phyloP scores from a whole-genome alignment of 2,329 filamentous ascomycete genomes.

The Aureobasidium namibiae region DNA sequence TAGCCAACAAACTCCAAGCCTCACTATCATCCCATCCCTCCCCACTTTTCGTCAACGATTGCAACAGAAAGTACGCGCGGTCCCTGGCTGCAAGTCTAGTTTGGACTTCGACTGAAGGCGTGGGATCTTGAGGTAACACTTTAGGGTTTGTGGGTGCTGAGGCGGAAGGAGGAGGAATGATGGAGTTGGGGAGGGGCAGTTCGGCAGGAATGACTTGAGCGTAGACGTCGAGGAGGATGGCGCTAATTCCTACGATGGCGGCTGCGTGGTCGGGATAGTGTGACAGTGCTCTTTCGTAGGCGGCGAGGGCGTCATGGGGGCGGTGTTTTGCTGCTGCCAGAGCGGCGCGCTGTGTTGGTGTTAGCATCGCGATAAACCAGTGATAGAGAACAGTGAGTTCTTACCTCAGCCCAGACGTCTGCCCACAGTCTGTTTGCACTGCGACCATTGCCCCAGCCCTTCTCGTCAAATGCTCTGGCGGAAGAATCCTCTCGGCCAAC shows the following conservation, averaged over 20 bases:
- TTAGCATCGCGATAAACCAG: background rate
- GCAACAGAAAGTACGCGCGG: constrained; percentile 75
- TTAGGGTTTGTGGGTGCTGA: background rate
- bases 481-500: constrained; percentile 54
- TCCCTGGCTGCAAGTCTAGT: constrained; percentile 86
- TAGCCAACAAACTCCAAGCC: constrained; percentile 82
- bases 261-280: constrained; percentile 71
- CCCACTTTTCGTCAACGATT: constrained; percentile 75
- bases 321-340: constrained; percentile 54
- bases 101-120: constrained; percentile 55
- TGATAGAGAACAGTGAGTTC: constrained; percentile 24
- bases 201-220: constrained; percentile 41
- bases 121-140: background rate
- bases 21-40: constrained; percentile 82
- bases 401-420: constrained; percentile 74
- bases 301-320: constrained; percentile 61
- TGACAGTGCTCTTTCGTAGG: constrained; percentile 76
- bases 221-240: constrained; percentile 81
- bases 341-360: constrained; percentile 51
- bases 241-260: constrained; percentile 74
- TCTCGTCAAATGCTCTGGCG: constrained; percentile 52
- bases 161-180: constrained; percentile 12
- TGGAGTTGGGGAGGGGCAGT: constrained; percentile 16
- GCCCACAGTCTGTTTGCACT: constrained; percentile 78
- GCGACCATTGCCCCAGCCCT: constrained; percentile 71